These are phyloP conservation scores for Fusarium xylarioides DNA, from an alignment of 2,329 filamentous ascomycete species.

Conservation along the genomic window DNA sequence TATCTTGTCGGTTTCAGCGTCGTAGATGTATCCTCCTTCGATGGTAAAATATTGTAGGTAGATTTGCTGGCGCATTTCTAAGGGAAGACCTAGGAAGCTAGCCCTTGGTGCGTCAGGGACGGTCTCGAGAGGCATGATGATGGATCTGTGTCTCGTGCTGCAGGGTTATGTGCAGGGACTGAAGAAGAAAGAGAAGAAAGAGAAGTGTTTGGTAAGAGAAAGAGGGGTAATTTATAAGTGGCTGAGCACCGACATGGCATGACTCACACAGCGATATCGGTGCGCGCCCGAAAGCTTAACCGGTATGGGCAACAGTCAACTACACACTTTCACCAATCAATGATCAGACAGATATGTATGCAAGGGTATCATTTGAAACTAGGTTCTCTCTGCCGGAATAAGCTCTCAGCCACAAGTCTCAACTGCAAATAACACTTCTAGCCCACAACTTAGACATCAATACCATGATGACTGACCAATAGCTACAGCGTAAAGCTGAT, in stretches of 20 bases:
- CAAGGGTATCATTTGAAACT: neutral
- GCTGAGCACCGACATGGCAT: neutral
- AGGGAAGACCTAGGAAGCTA: neutral
- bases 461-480: neutral
- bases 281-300: neutral
- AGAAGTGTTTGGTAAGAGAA: rapidly evolving
- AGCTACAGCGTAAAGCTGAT: neutral
- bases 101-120: neutral
- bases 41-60: conserved; percentile 9
- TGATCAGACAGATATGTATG: neutral
- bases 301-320: neutral
- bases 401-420: neutral
- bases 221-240: neutral
- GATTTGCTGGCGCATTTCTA: conserved; percentile 14
- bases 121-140: neutral
- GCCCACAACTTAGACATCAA: neutral
- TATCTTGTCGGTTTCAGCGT: neutral
- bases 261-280: neutral
- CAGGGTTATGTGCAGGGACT: rapidly evolving
- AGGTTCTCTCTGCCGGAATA: neutral
- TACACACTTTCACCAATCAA: neutral
- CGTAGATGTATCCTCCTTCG: conserved; percentile 6
- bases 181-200: rapidly evolving
- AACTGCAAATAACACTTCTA: neutral
- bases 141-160: rapidly evolving